Evolutionary conservation across 2,329 filamentous ascomycete species (phyloP).

Genomic region (Aureobasidium sp.): DNA sequence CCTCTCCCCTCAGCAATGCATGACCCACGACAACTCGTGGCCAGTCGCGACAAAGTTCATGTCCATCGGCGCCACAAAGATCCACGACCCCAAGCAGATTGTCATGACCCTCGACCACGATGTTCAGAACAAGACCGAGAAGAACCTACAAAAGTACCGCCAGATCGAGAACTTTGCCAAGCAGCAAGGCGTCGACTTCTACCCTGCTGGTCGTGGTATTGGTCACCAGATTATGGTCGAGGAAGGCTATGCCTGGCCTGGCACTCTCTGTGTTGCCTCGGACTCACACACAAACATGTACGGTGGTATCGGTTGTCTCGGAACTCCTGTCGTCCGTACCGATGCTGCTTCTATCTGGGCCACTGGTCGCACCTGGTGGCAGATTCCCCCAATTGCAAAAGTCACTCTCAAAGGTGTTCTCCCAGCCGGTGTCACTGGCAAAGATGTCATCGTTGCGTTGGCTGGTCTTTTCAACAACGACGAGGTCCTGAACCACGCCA

Average conservation of each 20-base stretch:
- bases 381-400: conserved; percentile 76
- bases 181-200: conserved; percentile 71
- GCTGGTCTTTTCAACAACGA: conserved; percentile 80
- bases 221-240: conserved; percentile 92
- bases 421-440: conserved; percentile 76
- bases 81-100: conserved; percentile 65
- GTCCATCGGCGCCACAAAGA: conserved; percentile 68
- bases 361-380: conserved; percentile 79
- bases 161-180: conserved; percentile 77
- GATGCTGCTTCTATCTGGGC: conserved; percentile 84
- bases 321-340: conserved; percentile 76
- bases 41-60: conserved; percentile 73
- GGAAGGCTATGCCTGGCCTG: conserved; percentile 77
- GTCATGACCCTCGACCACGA: conserved; percentile 85
- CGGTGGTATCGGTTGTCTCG: conserved; percentile 68
- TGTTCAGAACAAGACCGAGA: conserved; percentile 71
- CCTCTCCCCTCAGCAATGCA: conserved; percentile 63
- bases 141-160: conserved; percentile 75
- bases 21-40: conserved; percentile 84
- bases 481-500: conserved; percentile 82
- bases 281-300: conserved; percentile 79
- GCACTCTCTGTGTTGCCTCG: conserved; percentile 71
- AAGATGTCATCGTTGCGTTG: conserved; percentile 87
- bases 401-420: conserved; percentile 70
- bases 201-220: conserved; percentile 70